phyloP scores from a whole-genome alignment of 768 basidiomycete genomes.

The Polyporus arcularius region DNA sequence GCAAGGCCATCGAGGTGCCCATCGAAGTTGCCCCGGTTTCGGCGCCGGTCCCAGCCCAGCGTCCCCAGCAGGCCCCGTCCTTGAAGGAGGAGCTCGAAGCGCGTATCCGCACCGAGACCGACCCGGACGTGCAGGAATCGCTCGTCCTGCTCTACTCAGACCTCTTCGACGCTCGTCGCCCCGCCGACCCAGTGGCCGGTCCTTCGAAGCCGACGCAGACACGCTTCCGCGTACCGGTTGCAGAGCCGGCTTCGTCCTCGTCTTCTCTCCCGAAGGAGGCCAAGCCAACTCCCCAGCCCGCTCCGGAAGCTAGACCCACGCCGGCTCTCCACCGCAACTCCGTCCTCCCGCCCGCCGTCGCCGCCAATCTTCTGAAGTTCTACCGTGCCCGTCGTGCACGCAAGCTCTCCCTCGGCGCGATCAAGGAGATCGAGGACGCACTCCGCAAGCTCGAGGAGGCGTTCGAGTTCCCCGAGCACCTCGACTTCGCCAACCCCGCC shows the following conservation, averaged over 20 bases:
- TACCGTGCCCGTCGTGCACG: slow-evolving; percentile 29
- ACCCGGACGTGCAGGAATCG: slow-evolving; percentile 17
- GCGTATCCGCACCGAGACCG: slow-evolving; percentile 16
- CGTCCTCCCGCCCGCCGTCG: slow-evolving; percentile 20
- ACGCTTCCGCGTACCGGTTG: not conserved
- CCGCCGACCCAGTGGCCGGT: slow-evolving; percentile 1
- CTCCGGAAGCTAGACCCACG: not conserved
- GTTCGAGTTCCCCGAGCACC: slow-evolving; percentile 39
- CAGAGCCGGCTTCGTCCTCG: not conserved
- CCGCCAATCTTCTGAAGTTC: slow-evolving; percentile 31
- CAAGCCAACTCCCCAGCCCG: not conserved
- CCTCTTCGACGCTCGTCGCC: slow-evolving; percentile 8
- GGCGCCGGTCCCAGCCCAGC: not conserved
- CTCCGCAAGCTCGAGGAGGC: slow-evolving; percentile 38
- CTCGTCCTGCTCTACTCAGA: slow-evolving; percentile 18
- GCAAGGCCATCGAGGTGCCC: slow-evolving; percentile 22
- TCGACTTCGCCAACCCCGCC: slow-evolving; percentile 30
- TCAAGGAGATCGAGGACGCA: slow-evolving; percentile 43
- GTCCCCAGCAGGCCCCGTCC: not conserved
- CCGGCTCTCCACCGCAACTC: slow-evolving; percentile 20
- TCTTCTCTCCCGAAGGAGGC: not conserved
- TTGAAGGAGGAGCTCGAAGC: slow-evolving; percentile 19
- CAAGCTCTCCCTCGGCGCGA: slow-evolving; percentile 40
- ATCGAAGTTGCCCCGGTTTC: not conserved
- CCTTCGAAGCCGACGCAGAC: not conserved